Evolutionary conservation across 192 early-diverging fungal genomes (phyloP).

Genomic region (Rhizoclosmatium globosum): DNA sequence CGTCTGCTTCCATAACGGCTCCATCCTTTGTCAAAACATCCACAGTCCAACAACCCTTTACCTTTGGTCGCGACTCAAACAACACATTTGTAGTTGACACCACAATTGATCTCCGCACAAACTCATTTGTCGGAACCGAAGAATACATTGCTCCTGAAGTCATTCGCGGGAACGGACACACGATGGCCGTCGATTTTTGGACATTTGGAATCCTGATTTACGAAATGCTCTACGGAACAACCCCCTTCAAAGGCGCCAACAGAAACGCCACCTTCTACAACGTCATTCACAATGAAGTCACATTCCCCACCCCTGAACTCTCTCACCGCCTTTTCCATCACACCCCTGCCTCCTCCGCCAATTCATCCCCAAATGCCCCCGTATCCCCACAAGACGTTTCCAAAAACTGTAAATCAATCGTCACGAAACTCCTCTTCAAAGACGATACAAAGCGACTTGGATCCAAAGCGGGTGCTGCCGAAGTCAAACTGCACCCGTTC

Average conservation of each 20-base stretch:
- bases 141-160: constrained; percentile 99
- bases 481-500: constrained; percentile 91
- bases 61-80: background rate
- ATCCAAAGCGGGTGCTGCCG: constrained; percentile 86
- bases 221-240: constrained; percentile 96
- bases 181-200: constrained; percentile 97
- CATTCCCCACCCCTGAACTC: constrained; percentile 66
- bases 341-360: background rate
- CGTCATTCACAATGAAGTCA: constrained; percentile 81
- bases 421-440: constrained; percentile 87
- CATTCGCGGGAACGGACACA: constrained; percentile 94
- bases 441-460: constrained; percentile 91
- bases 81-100: constrained; percentile 52
- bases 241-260: constrained; percentile 96
- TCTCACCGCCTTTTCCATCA: constrained; percentile 25
- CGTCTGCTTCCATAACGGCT: constrained; percentile 80
- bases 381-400: constrained; percentile 50
- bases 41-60: background rate
- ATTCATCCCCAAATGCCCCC: constrained; percentile 28
- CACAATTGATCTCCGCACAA: constrained; percentile 70
- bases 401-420: constrained; percentile 72
- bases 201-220: constrained; percentile 96
- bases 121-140: constrained; percentile 99
- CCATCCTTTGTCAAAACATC: constrained; percentile 65
- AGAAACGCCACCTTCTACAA: constrained; percentile 89